These are phyloP conservation scores for Nigrospora oryzae DNA, from an alignment of 2,329 filamentous ascomycete species.

Conservation along the genomic window DNA sequence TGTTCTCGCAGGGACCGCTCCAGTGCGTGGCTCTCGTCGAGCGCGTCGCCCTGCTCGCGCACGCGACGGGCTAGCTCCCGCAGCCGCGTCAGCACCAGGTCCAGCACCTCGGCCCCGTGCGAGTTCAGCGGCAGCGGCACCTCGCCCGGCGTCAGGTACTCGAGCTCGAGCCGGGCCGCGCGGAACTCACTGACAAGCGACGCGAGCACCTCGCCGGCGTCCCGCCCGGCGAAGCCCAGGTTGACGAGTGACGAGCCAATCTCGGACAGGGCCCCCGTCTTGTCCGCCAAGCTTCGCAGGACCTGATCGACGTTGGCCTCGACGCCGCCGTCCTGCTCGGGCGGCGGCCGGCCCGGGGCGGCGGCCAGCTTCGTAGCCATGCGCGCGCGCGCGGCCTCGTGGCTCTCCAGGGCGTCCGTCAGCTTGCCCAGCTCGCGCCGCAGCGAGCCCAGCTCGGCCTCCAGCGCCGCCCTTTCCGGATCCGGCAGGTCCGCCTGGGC, in stretches of 20 bases:
- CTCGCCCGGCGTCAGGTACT: conserved; percentile 54
- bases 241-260: conserved; percentile 35
- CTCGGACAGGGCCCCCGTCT: conserved; percentile 34
- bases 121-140: conserved; percentile 41
- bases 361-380: conserved; percentile 15
- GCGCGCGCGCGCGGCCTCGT: conserved; percentile 30
- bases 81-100: conserved; percentile 42
- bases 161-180: conserved; percentile 49
- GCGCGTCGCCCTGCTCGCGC: conserved; percentile 40
- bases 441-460: conserved; percentile 39
- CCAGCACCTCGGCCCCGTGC: conserved; percentile 46
- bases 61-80: conserved; percentile 36
- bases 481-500: conserved; percentile 35
- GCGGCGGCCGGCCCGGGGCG: neutral
- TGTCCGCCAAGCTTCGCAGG: conserved; percentile 37
- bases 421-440: conserved; percentile 40
- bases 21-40: conserved; percentile 52
- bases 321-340: conserved; percentile 13
- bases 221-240: conserved; percentile 42
- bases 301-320: conserved; percentile 34
- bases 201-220: conserved; percentile 38
- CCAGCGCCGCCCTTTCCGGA: conserved; percentile 29
- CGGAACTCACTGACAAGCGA: conserved; percentile 43
- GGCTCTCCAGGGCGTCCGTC: conserved; percentile 35
- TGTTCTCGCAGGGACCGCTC: conserved; percentile 49